Conservation (phyloP, 805 yeast species). For the Candida corydali region DNA sequence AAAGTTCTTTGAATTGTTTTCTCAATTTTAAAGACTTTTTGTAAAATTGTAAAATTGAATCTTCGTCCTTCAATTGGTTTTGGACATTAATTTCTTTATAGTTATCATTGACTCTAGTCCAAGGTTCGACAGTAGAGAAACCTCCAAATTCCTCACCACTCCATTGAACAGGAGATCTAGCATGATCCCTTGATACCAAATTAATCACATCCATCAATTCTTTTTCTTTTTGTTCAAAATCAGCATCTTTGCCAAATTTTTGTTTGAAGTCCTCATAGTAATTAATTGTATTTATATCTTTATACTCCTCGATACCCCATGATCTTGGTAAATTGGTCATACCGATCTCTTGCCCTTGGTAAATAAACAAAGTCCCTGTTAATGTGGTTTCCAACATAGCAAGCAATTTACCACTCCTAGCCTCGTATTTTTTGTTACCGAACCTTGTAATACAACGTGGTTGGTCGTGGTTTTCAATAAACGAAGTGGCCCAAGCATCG, state of each 20-base stretch:
- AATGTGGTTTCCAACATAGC: slow-evolving; percentile 42
- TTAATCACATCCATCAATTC: slow-evolving; percentile 30
- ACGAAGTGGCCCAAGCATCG: slow-evolving; percentile 56
- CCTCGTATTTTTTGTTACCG: slow-evolving; percentile 37
- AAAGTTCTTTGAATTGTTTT: slow-evolving; percentile 39
- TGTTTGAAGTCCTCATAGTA: slow-evolving; percentile 31
- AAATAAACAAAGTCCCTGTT: slow-evolving; percentile 53
- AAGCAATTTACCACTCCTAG: slow-evolving; percentile 45
- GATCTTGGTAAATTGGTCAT: slow-evolving; percentile 45
- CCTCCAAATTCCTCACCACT: slow-evolving; percentile 41
- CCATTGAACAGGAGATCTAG: slow-evolving; percentile 59
- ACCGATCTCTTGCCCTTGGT: slow-evolving; percentile 62
- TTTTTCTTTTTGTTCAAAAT: slow-evolving; percentile 15
- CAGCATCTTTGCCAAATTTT: slow-evolving; percentile 23
- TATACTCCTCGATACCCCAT: slow-evolving; percentile 50
- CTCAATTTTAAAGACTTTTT: slow-evolving; percentile 39
- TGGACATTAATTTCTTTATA: slow-evolving; percentile 48
- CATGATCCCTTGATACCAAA: slow-evolving; percentile 46
- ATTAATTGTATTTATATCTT: slow-evolving; percentile 46
- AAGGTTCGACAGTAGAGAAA: slow-evolving; percentile 45
- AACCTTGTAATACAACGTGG: slow-evolving; percentile 51
- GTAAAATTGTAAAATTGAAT: slow-evolving; percentile 46
- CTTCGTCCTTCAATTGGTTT: slow-evolving; percentile 40
- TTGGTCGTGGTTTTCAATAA: slow-evolving; percentile 58
- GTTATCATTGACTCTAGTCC: slow-evolving; percentile 51